These are phyloP conservation scores for Aspergillus sp. DNA, from an alignment of 2,329 filamentous ascomycete genomes.

Conservation along the genomic window DNA sequence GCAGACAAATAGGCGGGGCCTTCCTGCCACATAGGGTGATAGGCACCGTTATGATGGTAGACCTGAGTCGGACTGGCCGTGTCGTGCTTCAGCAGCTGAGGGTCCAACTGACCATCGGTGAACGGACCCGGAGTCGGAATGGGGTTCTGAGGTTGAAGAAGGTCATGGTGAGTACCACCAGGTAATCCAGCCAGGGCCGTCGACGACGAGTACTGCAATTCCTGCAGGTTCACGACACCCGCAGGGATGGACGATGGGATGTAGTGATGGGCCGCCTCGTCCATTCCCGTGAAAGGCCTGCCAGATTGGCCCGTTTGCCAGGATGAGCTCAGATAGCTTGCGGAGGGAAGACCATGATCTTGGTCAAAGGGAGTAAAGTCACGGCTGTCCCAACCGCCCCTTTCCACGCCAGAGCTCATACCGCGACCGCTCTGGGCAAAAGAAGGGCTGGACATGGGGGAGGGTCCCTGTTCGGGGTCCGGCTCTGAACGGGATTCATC, in stretches of 20 bases:
- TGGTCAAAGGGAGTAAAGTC: conserved; percentile 30
- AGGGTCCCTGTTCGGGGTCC: conserved; percentile 7
- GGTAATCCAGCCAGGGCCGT: conserved; percentile 38
- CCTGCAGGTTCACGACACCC: conserved; percentile 24
- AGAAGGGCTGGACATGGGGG: conserved; percentile 14
- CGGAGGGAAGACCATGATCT: conserved; percentile 14
- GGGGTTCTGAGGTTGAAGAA: conserved; percentile 31
- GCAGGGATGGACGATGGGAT: conserved; percentile 45
- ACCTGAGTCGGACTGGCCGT: conserved; percentile 8
- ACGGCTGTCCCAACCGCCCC: conserved; percentile 22
- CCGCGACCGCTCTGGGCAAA: conserved; percentile 13
- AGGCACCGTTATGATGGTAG: conserved; percentile 11
- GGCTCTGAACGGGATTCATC: conserved; percentile 6
- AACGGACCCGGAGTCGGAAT: conserved; percentile 17
- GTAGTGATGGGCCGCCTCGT: conserved; percentile 46
- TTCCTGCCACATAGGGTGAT: conserved; percentile 20
- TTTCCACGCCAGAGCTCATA: conserved; percentile 22
- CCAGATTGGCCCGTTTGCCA: conserved; percentile 50
- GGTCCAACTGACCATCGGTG: conserved; percentile 34
- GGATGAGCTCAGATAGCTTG: conserved; percentile 37
- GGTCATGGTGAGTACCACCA: conserved; percentile 37
- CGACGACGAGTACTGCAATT: conserved; percentile 25
- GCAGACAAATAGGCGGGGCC: conserved; percentile 14
- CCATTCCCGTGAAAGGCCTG: conserved; percentile 40
- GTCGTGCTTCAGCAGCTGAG: conserved; percentile 30